Evolutionary conservation across 1,139 yeast genomes (phyloP).

Genomic region (Blastobotrys buckinghamii): DNA sequence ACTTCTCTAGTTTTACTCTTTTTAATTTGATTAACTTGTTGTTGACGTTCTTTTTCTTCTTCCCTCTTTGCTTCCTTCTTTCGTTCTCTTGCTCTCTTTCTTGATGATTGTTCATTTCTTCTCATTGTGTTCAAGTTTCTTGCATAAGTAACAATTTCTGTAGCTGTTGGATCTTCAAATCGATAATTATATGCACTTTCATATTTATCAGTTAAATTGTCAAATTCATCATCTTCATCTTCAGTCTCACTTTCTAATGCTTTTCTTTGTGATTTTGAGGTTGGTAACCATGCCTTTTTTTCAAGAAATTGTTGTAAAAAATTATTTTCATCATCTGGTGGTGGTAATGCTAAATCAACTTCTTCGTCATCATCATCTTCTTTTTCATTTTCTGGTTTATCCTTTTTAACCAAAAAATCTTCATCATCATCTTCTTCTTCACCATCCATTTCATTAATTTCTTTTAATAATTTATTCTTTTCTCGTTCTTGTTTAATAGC

Average conservation of each 20-base stretch:
- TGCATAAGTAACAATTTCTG: slow-evolving; percentile 93
- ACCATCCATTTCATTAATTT: slow-evolving; percentile 50
- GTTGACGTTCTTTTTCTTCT: slow-evolving; percentile 52
- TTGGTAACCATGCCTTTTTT: slow-evolving; percentile 86
- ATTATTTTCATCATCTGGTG: slow-evolving; percentile 63
- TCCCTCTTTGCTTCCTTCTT: slow-evolving; percentile 50
- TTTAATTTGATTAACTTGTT: slow-evolving; percentile 64
- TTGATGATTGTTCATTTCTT: slow-evolving; percentile 64
- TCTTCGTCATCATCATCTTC: slow-evolving; percentile 30
- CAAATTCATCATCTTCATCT: slow-evolving; percentile 82
- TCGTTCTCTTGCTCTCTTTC: slow-evolving; percentile 79
- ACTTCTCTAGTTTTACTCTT: slow-evolving; percentile 71
- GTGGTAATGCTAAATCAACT: slow-evolving; percentile 44
- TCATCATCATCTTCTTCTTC: slow-evolving; percentile 42
- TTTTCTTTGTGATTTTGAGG: slow-evolving; percentile 46
- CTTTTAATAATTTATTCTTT: slow-evolving; percentile 61
- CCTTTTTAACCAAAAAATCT: slow-evolving; percentile 57
- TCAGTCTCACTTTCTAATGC: slow-evolving; percentile 45
- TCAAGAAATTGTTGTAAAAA: slow-evolving; percentile 69
- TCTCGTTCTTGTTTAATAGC: slow-evolving; percentile 73
- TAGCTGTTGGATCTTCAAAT: slow-evolving; percentile 85
- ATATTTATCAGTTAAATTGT: slow-evolving; percentile 83
- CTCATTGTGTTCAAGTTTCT: slow-evolving; percentile 91
- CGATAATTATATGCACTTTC: slow-evolving; percentile 93
- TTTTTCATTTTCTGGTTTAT: slow-evolving; percentile 24